phyloP scores from a whole-genome alignment of 2,329 filamentous ascomycete species.

The Dactylellina sp. region DNA sequence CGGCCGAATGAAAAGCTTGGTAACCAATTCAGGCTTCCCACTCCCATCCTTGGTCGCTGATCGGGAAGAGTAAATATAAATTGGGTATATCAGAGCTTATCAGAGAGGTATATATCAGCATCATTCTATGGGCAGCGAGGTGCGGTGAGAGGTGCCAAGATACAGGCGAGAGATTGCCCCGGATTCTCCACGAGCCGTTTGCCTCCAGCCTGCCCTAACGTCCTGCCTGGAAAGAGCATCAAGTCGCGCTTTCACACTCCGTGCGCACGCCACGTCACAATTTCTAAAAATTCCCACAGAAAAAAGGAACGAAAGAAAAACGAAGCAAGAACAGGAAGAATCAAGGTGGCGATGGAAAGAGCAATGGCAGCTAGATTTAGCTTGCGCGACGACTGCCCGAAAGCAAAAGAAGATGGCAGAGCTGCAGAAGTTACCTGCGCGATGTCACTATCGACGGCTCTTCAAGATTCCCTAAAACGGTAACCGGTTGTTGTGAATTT shows the following conservation, averaged over 20 bases:
- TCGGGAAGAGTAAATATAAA: no score
- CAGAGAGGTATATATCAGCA: neutral
- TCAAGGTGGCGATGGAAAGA: constrained; percentile 29
- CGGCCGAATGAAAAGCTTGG: no score
- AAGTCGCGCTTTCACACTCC: neutral
- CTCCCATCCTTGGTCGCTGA: no score
- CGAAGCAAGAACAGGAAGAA: no score
- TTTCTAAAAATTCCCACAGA: constrained; percentile 30
- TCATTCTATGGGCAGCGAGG: constrained; percentile 1
- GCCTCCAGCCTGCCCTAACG: neutral
- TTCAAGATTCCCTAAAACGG: constrained; percentile 18
- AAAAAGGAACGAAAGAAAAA: no score
- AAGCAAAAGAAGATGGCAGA: constrained; percentile 12
- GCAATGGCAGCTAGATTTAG: neutral
- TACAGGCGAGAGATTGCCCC: constrained; percentile 24
- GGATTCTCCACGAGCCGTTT: neutral
- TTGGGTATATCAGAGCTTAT: neutral
- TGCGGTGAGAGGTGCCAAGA: constrained; percentile 29
- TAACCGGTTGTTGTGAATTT: constrained; percentile 32
- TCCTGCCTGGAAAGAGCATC: no score
- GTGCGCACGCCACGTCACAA: constrained; percentile 48
- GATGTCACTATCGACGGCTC: no score
- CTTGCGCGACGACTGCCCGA: constrained; percentile 15
- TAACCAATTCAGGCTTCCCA: no score
- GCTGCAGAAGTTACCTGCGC: neutral